Percentiles rank a stretch among this genome's conserved stretches.
These are phyloP conservation scores for Mrakiaceae sp. DNA, from an alignment of 1,284 basidiomycete species.

Conservation along the genomic window DNA sequence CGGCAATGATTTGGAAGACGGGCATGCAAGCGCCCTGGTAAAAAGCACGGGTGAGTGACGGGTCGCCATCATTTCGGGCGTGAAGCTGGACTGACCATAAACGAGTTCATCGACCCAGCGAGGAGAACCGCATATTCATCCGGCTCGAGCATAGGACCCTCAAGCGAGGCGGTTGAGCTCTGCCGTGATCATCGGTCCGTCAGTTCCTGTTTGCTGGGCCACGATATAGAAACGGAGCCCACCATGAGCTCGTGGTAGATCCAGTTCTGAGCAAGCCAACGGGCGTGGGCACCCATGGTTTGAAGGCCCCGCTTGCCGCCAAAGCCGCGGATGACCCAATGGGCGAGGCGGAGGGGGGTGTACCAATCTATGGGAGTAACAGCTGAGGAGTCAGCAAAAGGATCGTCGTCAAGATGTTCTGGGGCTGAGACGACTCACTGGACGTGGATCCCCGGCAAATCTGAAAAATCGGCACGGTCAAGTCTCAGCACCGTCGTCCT, in stretches of 20 bases:
- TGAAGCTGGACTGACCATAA: slow-evolving; percentile 15
- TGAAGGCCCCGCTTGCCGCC: not conserved
- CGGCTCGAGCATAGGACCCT: slow-evolving; percentile 22
- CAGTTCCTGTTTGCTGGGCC: no score
- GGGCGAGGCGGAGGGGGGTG: slow-evolving; percentile 1
- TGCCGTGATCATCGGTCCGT: not conserved
- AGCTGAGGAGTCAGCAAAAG: no score
- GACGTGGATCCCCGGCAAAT: slow-evolving; percentile 16
- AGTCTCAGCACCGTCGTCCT: not conserved
- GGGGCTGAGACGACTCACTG: not conserved
- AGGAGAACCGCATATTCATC: slow-evolving; percentile 24
- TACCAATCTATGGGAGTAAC: slow-evolving; percentile 2
- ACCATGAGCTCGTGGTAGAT: slow-evolving; percentile 25
- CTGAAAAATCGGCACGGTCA: not conserved
- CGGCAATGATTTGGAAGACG: slow-evolving; percentile 24
- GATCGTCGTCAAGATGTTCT: no score
- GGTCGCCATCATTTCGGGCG: no score
- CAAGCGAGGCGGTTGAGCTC: slow-evolving; percentile 17
- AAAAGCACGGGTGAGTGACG: no score
- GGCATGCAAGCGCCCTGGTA: slow-evolving; percentile 20
- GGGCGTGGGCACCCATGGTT: not conserved
- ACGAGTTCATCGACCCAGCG: slow-evolving; percentile 21
- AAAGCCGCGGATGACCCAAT: slow-evolving; percentile 8
- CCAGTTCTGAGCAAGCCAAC: slow-evolving; percentile 20
- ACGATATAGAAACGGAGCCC: not conserved